These are phyloP conservation scores for Trametes versicolor DNA, from an alignment of 1,284 basidiomycete species.

Conservation along the genomic window DNA sequence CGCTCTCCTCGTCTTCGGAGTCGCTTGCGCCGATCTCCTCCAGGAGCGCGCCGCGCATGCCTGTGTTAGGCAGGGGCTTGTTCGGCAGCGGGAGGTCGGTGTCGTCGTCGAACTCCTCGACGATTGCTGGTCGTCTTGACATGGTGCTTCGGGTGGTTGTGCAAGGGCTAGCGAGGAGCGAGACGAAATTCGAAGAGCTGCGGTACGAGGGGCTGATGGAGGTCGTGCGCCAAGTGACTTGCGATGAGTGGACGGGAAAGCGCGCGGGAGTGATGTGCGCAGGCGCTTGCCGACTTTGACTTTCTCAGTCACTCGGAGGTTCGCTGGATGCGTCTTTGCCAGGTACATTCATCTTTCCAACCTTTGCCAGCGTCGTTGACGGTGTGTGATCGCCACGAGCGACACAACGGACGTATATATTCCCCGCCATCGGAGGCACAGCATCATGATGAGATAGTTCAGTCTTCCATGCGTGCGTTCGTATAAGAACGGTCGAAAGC, in stretches of 20 bases:
- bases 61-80: slow-evolving; percentile 72
- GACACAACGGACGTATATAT: background rate
- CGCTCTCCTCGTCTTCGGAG: slow-evolving; percentile 48
- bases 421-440: too few relatives aligned
- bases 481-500: background rate
- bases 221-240: slow-evolving; percentile 25
- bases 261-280: background rate
- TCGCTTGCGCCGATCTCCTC: slow-evolving; percentile 63
- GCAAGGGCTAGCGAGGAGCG: background rate
- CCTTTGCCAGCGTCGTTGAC: background rate
- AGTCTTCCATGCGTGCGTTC: too few relatives aligned
- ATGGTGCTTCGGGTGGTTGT: slow-evolving; percentile 48
- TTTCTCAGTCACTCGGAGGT: slow-evolving; percentile 14
- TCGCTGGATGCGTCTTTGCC: slow-evolving; percentile 3
- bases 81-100: slow-evolving; percentile 82
- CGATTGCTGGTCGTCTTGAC: slow-evolving; percentile 70
- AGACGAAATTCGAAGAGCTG: background rate
- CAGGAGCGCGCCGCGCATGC: slow-evolving; percentile 76
- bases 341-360: background rate
- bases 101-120: slow-evolving; percentile 90
- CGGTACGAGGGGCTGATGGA: slow-evolving; percentile 13
- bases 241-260: slow-evolving; percentile 7
- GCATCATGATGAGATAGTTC: too few relatives aligned
- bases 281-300: background rate
- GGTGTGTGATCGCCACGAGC: background rate